Conservation (phyloP, 352 stramenopile genomes). For the Pythium pectinolyticum region DNA sequence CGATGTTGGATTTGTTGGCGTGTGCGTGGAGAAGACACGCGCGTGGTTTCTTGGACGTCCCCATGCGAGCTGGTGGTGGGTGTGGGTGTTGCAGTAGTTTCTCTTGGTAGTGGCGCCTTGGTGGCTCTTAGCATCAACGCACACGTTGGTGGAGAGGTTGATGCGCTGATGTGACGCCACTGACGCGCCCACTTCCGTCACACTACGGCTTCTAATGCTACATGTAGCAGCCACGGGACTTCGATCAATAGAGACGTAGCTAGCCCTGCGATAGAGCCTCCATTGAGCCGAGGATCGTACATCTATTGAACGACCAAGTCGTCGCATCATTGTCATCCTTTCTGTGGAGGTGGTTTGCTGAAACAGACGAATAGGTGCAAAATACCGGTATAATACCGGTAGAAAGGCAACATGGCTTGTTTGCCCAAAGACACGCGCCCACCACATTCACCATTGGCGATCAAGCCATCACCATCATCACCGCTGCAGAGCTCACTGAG, state of each 20-base stretch:
- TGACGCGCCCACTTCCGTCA: neutral
- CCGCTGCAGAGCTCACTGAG: neutral
- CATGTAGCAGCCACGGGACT: neutral
- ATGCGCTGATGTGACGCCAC: neutral
- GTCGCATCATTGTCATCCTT: neutral
- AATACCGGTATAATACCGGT: conserved; percentile 2
- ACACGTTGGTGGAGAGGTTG: neutral
- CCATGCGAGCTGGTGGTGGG: conserved; percentile 5
- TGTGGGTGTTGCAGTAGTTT: conserved; percentile 7
- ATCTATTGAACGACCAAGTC: neutral
- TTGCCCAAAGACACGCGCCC: neutral
- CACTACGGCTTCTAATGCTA: neutral
- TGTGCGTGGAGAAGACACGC: conserved; percentile 4
- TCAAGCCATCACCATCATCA: neutral
- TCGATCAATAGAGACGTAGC: neutral
- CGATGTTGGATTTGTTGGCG: neutral
- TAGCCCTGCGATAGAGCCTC: neutral
- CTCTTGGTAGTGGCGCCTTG: neutral
- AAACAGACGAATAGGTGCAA: neutral
- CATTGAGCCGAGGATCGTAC: too few relatives aligned
- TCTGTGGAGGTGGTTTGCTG: neutral
- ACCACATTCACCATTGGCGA: neutral
- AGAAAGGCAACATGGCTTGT: conserved; percentile 1
- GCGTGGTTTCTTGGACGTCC: neutral
- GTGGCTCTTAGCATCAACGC: neutral